Evolutionary conservation across 306 rosid genomes (phyloP), one percentile per base, ranked within the genome.

Genomic region (Sophora flavescens): DNA sequence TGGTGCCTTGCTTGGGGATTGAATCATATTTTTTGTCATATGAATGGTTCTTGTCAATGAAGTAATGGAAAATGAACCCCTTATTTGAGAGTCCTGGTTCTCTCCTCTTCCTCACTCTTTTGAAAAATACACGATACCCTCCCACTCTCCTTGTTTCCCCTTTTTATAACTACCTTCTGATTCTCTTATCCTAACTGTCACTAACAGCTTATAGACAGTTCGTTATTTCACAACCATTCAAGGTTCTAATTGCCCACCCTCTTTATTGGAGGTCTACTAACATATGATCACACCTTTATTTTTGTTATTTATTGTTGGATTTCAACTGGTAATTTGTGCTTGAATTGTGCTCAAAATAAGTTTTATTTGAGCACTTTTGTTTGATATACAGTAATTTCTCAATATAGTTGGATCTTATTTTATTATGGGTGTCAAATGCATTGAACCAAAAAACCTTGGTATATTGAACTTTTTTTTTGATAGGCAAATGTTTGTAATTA

Each of bases 11-110:
- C 9, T 78, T 16, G 63, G 14, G 76, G 32, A 74, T 61, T 67
- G 58, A 59, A 74, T 83, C 71, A n/a, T n/a, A 10, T n/a, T 45
- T 76, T 16, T 60, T 58, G 14, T 66, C 39, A 26, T 74, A 50
- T 51, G 39, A 61, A 52, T 42, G 39, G 6, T 4, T 67, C 50
- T 48, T 48, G 41, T 41, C 67, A 18, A 50, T 45, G 6, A 4
- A 30, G n/a, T 32, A 30, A 30, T 30, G 32, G 32, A 30, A 30
- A 30, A 30, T 30, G 32, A 30, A 30, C 32, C 32, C 32, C 32
- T 30, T 30, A 30, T 30, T 30, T 2, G 32, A 30, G 32, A 30
- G 32, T 2, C 32, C 3, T 30, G 32, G 56, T 16, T 44, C 58
- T 48, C 13, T 66, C 44, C 47, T 30, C 13, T 3, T 36, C 16